phyloP scores from a whole-genome alignment of 805 yeast species.

The Wickerhamomyces rabaulensis region DNA sequence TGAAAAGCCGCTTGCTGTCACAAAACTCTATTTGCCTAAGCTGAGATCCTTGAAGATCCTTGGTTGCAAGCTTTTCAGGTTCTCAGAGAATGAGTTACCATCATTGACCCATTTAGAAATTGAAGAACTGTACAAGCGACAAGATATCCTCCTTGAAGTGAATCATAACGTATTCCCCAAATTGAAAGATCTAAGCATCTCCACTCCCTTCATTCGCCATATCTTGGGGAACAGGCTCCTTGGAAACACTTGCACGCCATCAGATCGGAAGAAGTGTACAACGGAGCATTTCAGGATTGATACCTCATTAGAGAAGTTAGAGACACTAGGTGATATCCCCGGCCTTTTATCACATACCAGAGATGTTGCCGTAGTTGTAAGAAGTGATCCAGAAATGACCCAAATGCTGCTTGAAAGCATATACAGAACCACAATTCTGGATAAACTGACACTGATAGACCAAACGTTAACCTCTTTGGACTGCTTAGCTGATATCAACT shows the following conservation, averaged over 20 bases:
- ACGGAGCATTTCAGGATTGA: neutral
- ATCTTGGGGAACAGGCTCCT: neutral
- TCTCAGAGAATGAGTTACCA: neutral
- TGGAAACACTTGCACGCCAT: neutral
- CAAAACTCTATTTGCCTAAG: neutral
- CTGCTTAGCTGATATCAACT: neutral
- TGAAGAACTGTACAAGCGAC: neutral
- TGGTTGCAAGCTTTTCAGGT: neutral
- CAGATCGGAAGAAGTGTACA: neutral
- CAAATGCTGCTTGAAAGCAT: neutral
- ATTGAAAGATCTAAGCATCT: neutral
- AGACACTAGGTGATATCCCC: neutral
- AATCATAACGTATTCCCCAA: neutral
- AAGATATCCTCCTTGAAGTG: neutral
- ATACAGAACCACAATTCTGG: neutral
- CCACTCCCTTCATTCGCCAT: neutral
- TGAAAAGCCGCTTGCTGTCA: neutral
- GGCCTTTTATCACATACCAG: neutral
- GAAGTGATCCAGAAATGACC: neutral
- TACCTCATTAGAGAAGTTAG: neutral
- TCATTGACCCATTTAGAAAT: neutral
- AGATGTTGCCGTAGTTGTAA: neutral
- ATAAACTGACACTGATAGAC: neutral
- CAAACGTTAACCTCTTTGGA: neutral
- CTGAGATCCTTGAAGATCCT: neutral